A percentile compares a stretch with the other conserved stretches of the same genome.
These are phyloP conservation scores for Lasiodiplodia hormozganensis DNA, from an alignment of 2,329 filamentous ascomycete species.

Conservation along the genomic window DNA sequence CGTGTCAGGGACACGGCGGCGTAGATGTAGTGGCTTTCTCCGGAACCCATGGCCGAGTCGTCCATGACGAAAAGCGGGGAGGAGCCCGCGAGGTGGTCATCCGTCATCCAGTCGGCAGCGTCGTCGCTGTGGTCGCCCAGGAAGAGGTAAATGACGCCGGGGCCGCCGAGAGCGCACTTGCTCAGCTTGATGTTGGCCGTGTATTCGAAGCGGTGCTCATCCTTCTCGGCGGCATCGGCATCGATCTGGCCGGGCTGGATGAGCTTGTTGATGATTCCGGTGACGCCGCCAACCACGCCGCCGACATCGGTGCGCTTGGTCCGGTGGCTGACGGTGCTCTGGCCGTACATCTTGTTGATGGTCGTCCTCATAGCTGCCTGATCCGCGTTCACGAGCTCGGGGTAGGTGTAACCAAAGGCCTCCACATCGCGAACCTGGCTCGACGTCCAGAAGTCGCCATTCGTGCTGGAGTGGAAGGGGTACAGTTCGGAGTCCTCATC, in stretches of 20 bases:
- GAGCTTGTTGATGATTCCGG: slow-evolving; percentile 29
- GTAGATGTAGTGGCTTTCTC: slow-evolving; percentile 31
- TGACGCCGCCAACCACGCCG: slow-evolving; percentile 20
- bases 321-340: slow-evolving; percentile 38
- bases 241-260: slow-evolving; percentile 33
- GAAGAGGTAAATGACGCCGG: slow-evolving; percentile 74
- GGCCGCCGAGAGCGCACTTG: slow-evolving; percentile 65
- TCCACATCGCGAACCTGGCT: slow-evolving; percentile 64
- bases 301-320: slow-evolving; percentile 28
- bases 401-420: slow-evolving; percentile 76
- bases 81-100: slow-evolving; percentile 66
- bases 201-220: slow-evolving; percentile 63
- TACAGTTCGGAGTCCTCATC: slow-evolving; percentile 65
- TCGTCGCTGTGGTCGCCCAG: slow-evolving; percentile 59
- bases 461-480: slow-evolving; percentile 68
- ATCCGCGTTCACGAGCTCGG: slow-evolving; percentile 61
- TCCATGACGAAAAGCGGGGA: slow-evolving; percentile 56
- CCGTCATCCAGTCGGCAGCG: slow-evolving; percentile 57
- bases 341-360: slow-evolving; percentile 70
- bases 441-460: slow-evolving; percentile 73
- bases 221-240: slow-evolving; percentile 43
- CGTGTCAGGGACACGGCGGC: slow-evolving; percentile 55
- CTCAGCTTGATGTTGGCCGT: slow-evolving; percentile 69
- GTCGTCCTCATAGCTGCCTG: slow-evolving; percentile 52
- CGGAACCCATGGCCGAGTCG: not conserved